Evolutionary conservation across 2,329 filamentous ascomycete species (phyloP), one percentile per base, ranked within the genome.

Genomic region (Fusarium sp.): DNA sequence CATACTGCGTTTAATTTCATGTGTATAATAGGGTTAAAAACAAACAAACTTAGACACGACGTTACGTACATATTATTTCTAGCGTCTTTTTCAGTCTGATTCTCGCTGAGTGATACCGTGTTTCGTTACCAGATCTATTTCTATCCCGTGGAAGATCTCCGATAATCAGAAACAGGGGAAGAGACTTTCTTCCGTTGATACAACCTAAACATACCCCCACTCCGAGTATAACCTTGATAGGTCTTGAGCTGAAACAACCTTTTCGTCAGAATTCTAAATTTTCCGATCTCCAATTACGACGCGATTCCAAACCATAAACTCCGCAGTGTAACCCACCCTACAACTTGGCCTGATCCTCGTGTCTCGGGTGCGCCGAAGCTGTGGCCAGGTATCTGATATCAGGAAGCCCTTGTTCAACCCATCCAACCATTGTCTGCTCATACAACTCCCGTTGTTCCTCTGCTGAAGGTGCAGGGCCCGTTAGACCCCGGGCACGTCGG

Each of bases 381-480:
- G 68, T 71, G 1, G 55, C 55, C 20, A 66, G 25, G 9, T 68
- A 49, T 30, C 68, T 51, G 16, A 71, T 62, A 25, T 71, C 68
- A 0, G 69, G 69, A 42, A 72, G 34, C 4, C 69, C 69, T 32
- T 72, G 69, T 2, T 47, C 24, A 9, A 70, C 43, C 69, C 69
- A 72, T 0, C 53, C 69, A 29, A 70, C 40, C 69, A 72, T 72
- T 1, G 69, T 43, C 53, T 59, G 43, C 18, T 70, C 54, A 6
- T 70, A 72, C 29, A 72, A 8, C 22, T 47, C 9, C 22, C 40
- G 38, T 29, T 72, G 69, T 10, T 66, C 62, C 20, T 70, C 61
- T 25, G 53, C 30, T 1, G 57, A 67, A 5, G 66, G 61, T 25
- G 69, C 69, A 40, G 57, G 56, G 2, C 34, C 34, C 4, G 42